These are phyloP conservation scores for Ormosia semicastrata DNA, from an alignment of 306 rosid genomes.

Conservation along the genomic window DNA sequence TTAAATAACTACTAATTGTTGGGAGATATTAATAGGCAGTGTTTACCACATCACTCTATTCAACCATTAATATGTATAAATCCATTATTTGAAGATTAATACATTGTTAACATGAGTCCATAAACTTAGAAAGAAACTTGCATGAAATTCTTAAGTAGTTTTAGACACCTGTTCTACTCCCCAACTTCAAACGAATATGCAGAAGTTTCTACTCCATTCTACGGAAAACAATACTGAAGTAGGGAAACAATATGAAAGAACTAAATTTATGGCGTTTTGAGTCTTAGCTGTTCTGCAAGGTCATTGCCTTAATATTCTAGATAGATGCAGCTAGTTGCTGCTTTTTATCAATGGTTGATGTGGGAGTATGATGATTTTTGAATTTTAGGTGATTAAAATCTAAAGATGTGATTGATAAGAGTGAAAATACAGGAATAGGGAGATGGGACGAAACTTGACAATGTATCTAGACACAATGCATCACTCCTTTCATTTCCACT, in stretches of 20 bases:
- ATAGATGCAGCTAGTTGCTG: neutral
- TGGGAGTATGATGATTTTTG: neutral
- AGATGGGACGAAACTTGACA: neutral
- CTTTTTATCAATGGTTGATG: neutral
- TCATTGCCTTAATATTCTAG: neutral
- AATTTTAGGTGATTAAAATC: neutral
- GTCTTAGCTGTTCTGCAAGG: too few species aligned
- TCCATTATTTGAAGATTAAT: too few species aligned
- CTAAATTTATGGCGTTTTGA: too few species aligned
- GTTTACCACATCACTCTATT: too few species aligned
- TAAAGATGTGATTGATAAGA: neutral
- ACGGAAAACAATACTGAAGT: too few species aligned
- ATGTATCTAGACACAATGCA: slow-evolving; percentile 2
- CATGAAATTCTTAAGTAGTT: neutral
- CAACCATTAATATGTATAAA: too few species aligned
- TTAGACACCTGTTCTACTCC: neutral
- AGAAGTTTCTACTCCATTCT: too few species aligned
- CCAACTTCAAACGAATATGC: too few species aligned
- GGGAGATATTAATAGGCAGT: too few species aligned
- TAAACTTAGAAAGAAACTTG: neutral
- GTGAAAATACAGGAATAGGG: neutral
- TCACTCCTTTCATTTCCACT: neutral
- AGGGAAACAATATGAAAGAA: too few species aligned
- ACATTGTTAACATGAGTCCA: too few species aligned
- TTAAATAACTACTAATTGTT: neutral